Evolutionary conservation across 331 rosid species (phyloP), one percentile per base, ranked within the genome.

Genomic region (Dryas integrifolia): DNA sequence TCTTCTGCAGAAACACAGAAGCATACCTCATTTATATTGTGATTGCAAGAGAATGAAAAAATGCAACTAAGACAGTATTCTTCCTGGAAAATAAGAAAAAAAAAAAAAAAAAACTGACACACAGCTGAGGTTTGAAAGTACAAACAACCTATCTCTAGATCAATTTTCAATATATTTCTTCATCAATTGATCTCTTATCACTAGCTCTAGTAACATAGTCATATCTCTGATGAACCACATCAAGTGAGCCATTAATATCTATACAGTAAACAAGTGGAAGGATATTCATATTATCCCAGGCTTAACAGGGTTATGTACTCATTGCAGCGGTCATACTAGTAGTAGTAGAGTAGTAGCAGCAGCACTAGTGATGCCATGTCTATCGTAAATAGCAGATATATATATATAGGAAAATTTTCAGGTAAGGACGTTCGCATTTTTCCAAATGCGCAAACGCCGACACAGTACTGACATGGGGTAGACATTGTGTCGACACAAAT

Each of bases 271-370:
- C 58, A 47, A 30, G 13, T 30, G 30, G 7, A 59, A 47, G 60
- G 50, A 73, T 5, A 73, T 73, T 21, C 41, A 48, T 40, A 39
- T 13, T 50, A 38, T n/a, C 44, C 67, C 45, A 62, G 30, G 45
- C 35, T 45, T 44, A 38, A 14, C 2, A 26, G 9, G 30, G 65
- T 24, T 48, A 70, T 21, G 64, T 15, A 55, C 4, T 30, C 24
- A 43, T 61, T 57, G 53, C 24, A 76, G 70, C 9, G 18, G 51
- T 41, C 12, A 61, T 59, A 21, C 16, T 30, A 50, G 46, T 18
- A 62, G 21, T 39, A 62, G 39, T 39, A 26, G 40, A 39, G 44
- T 43, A 55, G 47, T 46, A 70, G 26, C 35, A 30, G 35, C 35
- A 30, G 35, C 35, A 1, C 48, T 38, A 38, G 48, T 30, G 77